Base-by-base conservation (phyloP, 208 protist species). In the Leishmania gerbilli region DNA sequence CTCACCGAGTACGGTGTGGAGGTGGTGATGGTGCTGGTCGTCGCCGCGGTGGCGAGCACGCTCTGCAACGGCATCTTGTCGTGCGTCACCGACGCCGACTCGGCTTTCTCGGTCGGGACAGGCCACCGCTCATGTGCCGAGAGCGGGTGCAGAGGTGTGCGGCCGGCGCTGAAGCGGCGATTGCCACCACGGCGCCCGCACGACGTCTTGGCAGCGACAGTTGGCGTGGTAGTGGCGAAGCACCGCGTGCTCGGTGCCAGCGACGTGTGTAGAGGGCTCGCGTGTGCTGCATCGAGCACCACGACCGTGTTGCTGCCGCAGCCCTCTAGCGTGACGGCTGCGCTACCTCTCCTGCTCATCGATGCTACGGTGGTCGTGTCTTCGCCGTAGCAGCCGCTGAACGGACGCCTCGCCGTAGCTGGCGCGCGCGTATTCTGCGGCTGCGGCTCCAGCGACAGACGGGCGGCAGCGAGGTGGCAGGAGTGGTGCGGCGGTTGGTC, bases 1-100 rank as follows among this genome's bases (percentile, higher is more conserved):
- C 55, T 76, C 65, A 42, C 58, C 9, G 64, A 74, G 55, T 42
- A 76, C 5, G 65, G 78, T 24, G 82, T 79, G 15, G 76, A 71
- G 60, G 55, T 62, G 21, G 55, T 49, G 27, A 68, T 74, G 53
- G 75, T 19, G 68, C 27, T 40, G 37, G 37, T 40, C 37, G 37
- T 69, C 31, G 64, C 13, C 24, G 64, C 13, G 69, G 40, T 34
- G 47, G 31, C 4, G 34, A 4, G 19, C 31, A 42, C 65, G 19
- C 1, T 31, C 40, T 1, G 65, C 37, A 49, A 21, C 65, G 37
- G 34, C 37, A 42, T 9, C 37, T n/a, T 42, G 65, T 47, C 11
- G 31, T 19, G 65, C 19, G 4, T 37, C 34, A 27, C 65, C 31
- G 6, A 37, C 49, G 9, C 37, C 19, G 17, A 24, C n/a, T 47